Evolutionary conservation across 176 grass and related monocot genomes (phyloP).

Genomic region (Hordeum marinum): DNA sequence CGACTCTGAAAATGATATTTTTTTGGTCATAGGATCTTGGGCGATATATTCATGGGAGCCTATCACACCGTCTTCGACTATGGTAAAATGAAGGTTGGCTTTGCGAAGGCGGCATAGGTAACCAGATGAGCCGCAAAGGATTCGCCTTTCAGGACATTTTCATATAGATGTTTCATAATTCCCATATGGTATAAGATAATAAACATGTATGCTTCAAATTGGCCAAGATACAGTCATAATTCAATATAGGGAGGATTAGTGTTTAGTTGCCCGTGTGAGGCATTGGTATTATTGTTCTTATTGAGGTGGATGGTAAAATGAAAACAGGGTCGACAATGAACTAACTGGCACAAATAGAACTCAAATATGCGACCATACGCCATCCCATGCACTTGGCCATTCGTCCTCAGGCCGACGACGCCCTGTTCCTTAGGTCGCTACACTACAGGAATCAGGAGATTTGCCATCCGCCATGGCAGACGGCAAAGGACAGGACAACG

Average conservation of each 20-base stretch:
- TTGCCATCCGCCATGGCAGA: too few relatives aligned
- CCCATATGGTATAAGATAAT: neutral
- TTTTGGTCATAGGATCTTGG: constrained; percentile 63
- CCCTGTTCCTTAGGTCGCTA: neutral
- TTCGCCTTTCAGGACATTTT: neutral
- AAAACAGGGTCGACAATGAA: neutral
- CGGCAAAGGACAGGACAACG: too few relatives aligned
- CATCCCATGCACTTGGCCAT: too few relatives aligned
- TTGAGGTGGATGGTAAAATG: neutral
- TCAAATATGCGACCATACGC: too few relatives aligned
- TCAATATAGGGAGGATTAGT: neutral
- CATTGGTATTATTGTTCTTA: neutral
- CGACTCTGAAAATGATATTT: neutral
- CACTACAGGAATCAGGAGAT: too few relatives aligned
- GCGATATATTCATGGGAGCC: constrained; percentile 90
- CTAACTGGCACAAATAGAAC: neutral
- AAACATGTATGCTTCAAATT: neutral
- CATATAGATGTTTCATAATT: constrained; percentile 21
- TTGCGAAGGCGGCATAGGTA: constrained; percentile 60
- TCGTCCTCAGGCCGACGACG: too few relatives aligned
- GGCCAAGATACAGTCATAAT: neutral
- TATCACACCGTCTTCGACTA: constrained; percentile 97
- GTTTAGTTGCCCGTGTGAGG: neutral
- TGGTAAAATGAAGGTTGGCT: constrained; percentile 77
- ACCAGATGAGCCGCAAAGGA: neutral